Evolutionary conservation across 179 eudicot species (phyloP), one percentile per base, ranked within the genome.

Genomic region (Camellia oleifera): DNA sequence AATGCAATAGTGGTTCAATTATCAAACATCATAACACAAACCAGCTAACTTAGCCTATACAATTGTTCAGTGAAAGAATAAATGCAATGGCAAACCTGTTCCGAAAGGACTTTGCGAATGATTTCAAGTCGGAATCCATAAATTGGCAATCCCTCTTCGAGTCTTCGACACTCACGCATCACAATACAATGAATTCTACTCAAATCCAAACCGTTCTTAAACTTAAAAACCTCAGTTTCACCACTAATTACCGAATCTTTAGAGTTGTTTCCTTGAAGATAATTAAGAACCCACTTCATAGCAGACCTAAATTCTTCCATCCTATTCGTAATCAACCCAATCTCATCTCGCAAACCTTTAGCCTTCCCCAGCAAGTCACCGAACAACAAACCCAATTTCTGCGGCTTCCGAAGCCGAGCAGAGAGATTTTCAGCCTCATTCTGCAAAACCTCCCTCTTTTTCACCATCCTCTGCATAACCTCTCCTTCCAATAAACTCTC

Each of bases 21-120:
- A 42, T 64, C 11, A 4, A 13, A 7, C 45, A 69, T 20, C 2
- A 11, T 64, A 18, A 13, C 32, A 66, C 26, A 18, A 46, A 50
- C 70, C 2, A n/a, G 1, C 42, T 20, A 23, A 64, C 2, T 23
- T 9, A 20, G 10, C 68, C 68, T 6, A 23, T 5, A 10, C 42
- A 18, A 7, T 64, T 8, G 68, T 20, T 64, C 42, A 12, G 8
- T 18, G 20, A 48, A 46, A 46, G 12, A 14, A 17, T 4, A 46
- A 17, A 69, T 42, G 1, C 20, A 78, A 57, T n/a, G 2, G 20
- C 32, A 20, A 20, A 89, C 97, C 97, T 93, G 96, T 74, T 92
- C 88, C 61, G 84, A 50, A 13, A 72, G 80, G 46, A 92, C 78
- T 20, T 79, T 83, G 57, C 62, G 67, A 32, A 93, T 81, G 82